These are phyloP conservation scores for Claviceps pazoutovae DNA, from an alignment of 2,329 filamentous ascomycete species.

Conservation along the genomic window DNA sequence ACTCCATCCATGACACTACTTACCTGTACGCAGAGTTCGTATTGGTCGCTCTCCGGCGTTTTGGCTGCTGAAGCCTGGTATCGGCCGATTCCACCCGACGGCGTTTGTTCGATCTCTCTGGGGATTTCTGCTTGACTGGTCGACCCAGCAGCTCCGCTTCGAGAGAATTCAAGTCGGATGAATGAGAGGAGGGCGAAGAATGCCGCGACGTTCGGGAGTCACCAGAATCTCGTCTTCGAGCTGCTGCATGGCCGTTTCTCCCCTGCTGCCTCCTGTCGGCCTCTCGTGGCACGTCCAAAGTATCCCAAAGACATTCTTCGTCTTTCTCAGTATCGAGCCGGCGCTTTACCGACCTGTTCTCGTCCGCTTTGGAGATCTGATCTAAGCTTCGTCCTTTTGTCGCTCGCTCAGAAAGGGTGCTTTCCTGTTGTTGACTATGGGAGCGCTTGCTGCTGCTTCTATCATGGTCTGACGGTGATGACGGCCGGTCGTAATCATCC, in stretches of 20 bases:
- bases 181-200: conserved; percentile 18
- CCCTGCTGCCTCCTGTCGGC: conserved; percentile 4
- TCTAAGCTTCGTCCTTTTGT: conserved; percentile 1
- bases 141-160: conserved; percentile 25
- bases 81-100: conserved; percentile 9
- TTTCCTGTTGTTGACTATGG: neutral
- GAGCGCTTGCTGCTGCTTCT: conserved; percentile 2
- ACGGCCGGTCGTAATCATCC: neutral
- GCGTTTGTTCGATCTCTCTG: conserved; percentile 12
- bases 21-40: conserved; percentile 26
- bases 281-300: conserved; percentile 5
- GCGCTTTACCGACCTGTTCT: conserved; percentile 8
- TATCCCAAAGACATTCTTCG: conserved; percentile 9
- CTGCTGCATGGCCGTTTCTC: neutral
- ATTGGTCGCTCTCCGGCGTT: conserved; percentile 18
- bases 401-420: neutral
- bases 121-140: conserved; percentile 17
- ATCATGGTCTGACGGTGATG: conserved; percentile 1
- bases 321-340: conserved; percentile 16
- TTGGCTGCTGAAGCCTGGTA: conserved; percentile 12
- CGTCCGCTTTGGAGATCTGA: neutral
- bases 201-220: conserved; percentile 14
- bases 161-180: conserved; percentile 24
- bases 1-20: neutral
- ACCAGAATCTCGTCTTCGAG: conserved; percentile 9